Evolutionary conservation across 1,284 basidiomycete genomes (phyloP).

Genomic region (Testicularia cyperi): DNA sequence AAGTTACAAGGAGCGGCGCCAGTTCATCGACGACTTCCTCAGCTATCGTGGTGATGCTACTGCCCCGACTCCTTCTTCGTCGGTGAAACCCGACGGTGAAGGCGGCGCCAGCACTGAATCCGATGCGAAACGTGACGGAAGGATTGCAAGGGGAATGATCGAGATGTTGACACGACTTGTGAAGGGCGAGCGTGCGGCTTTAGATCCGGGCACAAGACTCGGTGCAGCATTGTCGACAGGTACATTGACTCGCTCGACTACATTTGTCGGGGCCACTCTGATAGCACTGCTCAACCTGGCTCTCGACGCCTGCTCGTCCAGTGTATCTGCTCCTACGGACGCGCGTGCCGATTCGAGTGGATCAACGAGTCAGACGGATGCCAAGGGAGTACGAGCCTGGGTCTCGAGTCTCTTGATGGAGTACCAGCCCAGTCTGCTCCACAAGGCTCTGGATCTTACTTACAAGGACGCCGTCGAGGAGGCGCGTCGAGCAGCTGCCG

Average conservation of each 20-base stretch:
- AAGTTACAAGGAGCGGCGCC: slow-evolving; percentile 72
- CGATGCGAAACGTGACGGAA: slow-evolving; percentile 3
- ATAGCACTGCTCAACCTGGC: slow-evolving; percentile 7
- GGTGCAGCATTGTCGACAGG: background rate
- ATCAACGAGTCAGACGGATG: background rate
- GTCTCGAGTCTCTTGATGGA: slow-evolving; percentile 14
- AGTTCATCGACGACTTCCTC: slow-evolving; percentile 86
- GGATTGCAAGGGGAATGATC: slow-evolving; percentile 4
- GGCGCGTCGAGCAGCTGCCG: background rate
- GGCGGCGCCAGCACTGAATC: slow-evolving; percentile 64
- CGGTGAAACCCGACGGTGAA: too few relatives aligned
- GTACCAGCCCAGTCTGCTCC: slow-evolving; percentile 4
- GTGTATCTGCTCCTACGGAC: too few relatives aligned
- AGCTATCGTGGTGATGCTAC: too few relatives aligned
- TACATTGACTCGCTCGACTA: slow-evolving; percentile 2
- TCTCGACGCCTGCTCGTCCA: background rate
- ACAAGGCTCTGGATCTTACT: slow-evolving; percentile 14
- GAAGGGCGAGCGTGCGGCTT: slow-evolving; percentile 12
- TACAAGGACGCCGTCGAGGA: slow-evolving; percentile 18
- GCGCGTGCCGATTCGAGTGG: too few relatives aligned
- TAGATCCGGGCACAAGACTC: background rate
- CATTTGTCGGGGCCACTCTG: slow-evolving; percentile 12
- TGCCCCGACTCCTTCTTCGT: too few relatives aligned
- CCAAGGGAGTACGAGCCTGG: background rate
- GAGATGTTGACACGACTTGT: slow-evolving; percentile 12